These are phyloP conservation scores for Scutellaria galericulata DNA, from an alignment of 257 asterid species.

Conservation along the genomic window DNA sequence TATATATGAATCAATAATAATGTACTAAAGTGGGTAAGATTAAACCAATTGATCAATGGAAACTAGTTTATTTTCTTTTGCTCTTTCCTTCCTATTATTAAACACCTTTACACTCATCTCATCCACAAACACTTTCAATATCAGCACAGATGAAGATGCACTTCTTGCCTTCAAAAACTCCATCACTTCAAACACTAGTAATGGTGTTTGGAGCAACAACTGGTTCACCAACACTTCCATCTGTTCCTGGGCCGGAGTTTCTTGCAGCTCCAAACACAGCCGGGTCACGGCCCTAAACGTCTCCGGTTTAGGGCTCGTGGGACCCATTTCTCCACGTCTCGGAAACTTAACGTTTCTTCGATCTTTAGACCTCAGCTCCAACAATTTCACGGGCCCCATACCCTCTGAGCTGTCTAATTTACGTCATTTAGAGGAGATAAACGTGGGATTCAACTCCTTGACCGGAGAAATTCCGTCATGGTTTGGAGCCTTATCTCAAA, in stretches of 20 bases:
- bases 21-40: no score
- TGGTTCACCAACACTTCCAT: conserved; percentile 18
- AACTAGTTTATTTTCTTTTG: no score
- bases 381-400: conserved; percentile 22
- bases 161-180: conserved; percentile 44
- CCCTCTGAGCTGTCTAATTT: conserved; percentile 23
- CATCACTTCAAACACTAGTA: conserved; percentile 37
- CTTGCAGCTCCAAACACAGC: conserved; percentile 31
- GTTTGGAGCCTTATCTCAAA: neutral
- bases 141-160: conserved; percentile 29
- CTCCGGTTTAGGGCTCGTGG: conserved; percentile 32
- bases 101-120: no score
- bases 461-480: conserved; percentile 31
- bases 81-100: no score
- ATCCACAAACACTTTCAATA: no score
- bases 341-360: conserved; percentile 33
- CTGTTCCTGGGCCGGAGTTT: conserved; percentile 36
- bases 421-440: neutral
- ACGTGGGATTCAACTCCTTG: conserved; percentile 2
- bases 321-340: conserved; percentile 30
- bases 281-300: conserved; percentile 41
- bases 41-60: no score
- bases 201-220: neutral
- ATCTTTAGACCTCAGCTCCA: conserved; percentile 30
- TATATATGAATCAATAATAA: no score